Evolutionary conservation across 345 rosid species (phyloP), one percentile per base, ranked within the genome.

Genomic region (Cochlearia excelsa): DNA sequence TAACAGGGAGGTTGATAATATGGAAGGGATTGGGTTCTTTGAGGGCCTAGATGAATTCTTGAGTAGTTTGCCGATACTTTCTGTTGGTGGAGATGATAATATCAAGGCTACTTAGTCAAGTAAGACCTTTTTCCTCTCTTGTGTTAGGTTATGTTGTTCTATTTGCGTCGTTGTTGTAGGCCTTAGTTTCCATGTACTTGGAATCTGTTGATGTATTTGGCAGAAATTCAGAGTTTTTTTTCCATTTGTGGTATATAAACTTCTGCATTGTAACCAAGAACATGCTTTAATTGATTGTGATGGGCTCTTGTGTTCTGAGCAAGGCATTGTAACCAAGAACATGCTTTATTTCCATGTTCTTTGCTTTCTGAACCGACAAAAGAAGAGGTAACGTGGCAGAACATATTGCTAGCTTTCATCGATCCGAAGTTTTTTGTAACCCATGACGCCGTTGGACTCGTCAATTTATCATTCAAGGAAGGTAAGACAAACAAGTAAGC

Each of bases 21-120:
- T 75, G 26, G 91, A 87, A 77, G 97, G 92, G 58, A 84, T 81
- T 55, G 83, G 72, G 55, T 89, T 93, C 71, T 89, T 93, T 44
- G 92, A 93, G 68, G 99, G 97, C 31, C 99, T 93, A 74, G 99
- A 93, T 63, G 96, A 89, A 66, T 93, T 89, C 74, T 79, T 93
- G 65, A 87, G 82, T 76, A 89, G 88, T 78, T 73, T 93, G 80
- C 99, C 99, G 0, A 85, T 93, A 70, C 90, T 93, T 49, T 82
- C 88, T 26, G 94, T 76, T 48, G 97, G 81, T 52, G 85, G 79
- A 34, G 85, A 89, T 71, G 95, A 87, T 54, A 85, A 85, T 65
- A 89, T 86, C 70, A 89, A 89, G 80, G 86, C 90, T 47, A 63
- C 77, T 70, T 81, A 82, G 35, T 33, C 4, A 37, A 70, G 78